Conservation (phyloP, 2,329 filamentous ascomycete genomes). For the Arachnomyces sp. region DNA sequence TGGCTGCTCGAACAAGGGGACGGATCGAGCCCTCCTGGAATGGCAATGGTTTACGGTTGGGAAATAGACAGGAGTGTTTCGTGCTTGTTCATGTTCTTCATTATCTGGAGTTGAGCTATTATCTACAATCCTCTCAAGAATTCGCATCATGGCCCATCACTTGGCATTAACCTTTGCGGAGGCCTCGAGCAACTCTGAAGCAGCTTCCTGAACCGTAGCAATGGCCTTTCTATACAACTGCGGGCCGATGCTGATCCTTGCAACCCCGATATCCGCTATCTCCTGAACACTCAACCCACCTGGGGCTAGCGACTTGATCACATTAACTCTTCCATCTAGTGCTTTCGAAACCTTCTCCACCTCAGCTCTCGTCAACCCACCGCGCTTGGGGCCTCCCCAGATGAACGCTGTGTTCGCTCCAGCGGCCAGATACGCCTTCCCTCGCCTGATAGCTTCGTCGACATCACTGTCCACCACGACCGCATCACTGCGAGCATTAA, state of each 20-base stretch:
- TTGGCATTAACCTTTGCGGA: too few relatives aligned
- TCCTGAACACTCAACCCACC: constrained; percentile 38
- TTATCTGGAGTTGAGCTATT: too few relatives aligned
- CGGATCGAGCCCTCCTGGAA: too few relatives aligned
- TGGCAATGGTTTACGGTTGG: too few relatives aligned
- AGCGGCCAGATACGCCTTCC: constrained; percentile 49
- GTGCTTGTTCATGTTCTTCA: too few relatives aligned
- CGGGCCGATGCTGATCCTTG: constrained; percentile 49
- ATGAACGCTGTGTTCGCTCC: constrained; percentile 54
- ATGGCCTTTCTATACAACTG: constrained; percentile 37
- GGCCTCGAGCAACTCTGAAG: constrained; percentile 8
- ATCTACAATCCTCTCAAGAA: too few relatives aligned
- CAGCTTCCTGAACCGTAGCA: constrained; percentile 10
- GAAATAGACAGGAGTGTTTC: too few relatives aligned
- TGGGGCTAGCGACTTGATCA: constrained; percentile 33
- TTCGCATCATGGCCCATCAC: too few relatives aligned
- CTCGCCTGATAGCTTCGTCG: constrained; percentile 45
- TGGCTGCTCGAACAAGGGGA: too few relatives aligned
- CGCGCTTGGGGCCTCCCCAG: constrained; percentile 44
- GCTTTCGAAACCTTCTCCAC: constrained; percentile 40
- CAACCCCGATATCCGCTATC: constrained; percentile 43
- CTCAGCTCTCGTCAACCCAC: constrained; percentile 39
- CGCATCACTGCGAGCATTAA: constrained; percentile 51
- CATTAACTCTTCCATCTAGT: constrained; percentile 44
- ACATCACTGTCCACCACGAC: constrained; percentile 37